These are phyloP conservation scores for Tetracentron sinense DNA, from an alignment of 164 flowering plant genomes.

Conservation along the genomic window DNA sequence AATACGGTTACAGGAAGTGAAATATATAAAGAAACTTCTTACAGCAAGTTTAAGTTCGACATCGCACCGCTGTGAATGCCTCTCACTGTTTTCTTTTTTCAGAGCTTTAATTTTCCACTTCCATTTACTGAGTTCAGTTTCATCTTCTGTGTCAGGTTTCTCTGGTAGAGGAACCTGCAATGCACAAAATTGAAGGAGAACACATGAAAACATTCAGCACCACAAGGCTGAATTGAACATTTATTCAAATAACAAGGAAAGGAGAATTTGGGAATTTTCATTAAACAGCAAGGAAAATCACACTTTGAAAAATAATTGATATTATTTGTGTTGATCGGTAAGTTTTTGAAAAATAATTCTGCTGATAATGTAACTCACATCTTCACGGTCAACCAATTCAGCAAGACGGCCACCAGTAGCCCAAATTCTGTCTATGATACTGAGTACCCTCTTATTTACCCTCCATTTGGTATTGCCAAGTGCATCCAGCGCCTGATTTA, in stretches of 20 bases:
- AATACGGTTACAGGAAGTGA: neutral
- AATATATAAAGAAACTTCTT: constrained; percentile 26
- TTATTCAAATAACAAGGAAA: no score
- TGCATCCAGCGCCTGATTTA: constrained; percentile 78
- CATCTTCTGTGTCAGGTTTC: constrained; percentile 82
- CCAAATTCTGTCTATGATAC: constrained; percentile 85
- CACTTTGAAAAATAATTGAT: no score
- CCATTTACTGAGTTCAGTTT: constrained; percentile 64
- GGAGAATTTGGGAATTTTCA: no score
- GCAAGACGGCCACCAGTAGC: constrained; percentile 84
- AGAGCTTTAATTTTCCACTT: constrained; percentile 67
- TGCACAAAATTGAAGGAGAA: neutral
- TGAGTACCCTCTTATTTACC: constrained; percentile 74
- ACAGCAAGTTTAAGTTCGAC: constrained; percentile 90
- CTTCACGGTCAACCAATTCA: constrained; percentile 73
- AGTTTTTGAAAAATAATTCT: no score
- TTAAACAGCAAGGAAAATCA: no score
- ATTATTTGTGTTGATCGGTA: no score
- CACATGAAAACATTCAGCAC: no score
- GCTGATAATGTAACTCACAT: constrained; percentile 63
- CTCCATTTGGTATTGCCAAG: constrained; percentile 94
- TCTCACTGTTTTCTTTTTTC: constrained; percentile 79
- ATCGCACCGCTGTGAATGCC: constrained; percentile 88
- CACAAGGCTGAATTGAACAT: no score
- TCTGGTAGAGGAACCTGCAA: constrained; percentile 74